phyloP scores from a whole-genome alignment of 306 rosid genomes.

The Alnus glutinosa region DNA sequence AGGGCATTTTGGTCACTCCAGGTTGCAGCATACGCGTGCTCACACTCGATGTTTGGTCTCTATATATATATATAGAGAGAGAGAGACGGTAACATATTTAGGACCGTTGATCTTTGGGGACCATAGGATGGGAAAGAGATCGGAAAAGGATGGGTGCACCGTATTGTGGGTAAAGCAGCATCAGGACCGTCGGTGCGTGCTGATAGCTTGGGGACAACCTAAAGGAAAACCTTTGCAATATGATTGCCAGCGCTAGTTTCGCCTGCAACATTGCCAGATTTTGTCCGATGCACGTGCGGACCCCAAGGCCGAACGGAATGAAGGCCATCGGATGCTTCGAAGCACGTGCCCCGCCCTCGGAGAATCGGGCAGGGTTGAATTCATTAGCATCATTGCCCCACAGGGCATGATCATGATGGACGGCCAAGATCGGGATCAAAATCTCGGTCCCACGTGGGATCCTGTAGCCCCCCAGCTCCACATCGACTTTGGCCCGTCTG shows the following conservation, averaged over 20 bases:
- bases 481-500: slow-evolving; percentile 66
- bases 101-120: slow-evolving; percentile 29
- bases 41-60: slow-evolving; percentile 30
- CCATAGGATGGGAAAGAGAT: slow-evolving; percentile 22
- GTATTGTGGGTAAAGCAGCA: slow-evolving; percentile 90
- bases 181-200: slow-evolving; percentile 93
- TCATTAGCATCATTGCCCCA: slow-evolving; percentile 89
- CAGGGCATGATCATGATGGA: slow-evolving; percentile 72
- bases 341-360: slow-evolving; percentile 67
- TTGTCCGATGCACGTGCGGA: slow-evolving; percentile 87
- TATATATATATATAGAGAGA: background rate
- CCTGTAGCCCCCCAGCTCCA: slow-evolving; percentile 65
- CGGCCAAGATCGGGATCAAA: slow-evolving; percentile 80
- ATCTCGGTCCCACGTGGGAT: slow-evolving; percentile 89
- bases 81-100: slow-evolving; percentile 24
- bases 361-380: slow-evolving; percentile 87
- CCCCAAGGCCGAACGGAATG: slow-evolving; percentile 84
- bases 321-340: slow-evolving; percentile 72
- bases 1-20: slow-evolving; percentile 38
- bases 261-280: slow-evolving; percentile 82
- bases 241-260: slow-evolving; percentile 66
- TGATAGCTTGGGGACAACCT: slow-evolving; percentile 81
- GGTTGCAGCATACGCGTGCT: slow-evolving; percentile 22
- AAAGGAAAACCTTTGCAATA: slow-evolving; percentile 85
- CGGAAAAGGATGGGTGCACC: slow-evolving; percentile 85